Percentiles rank a stretch among this genome's conserved stretches.
Evolutionary conservation across 2,329 filamentous ascomycete genomes (phyloP).

Genomic region (Talaromyces piceae): DNA sequence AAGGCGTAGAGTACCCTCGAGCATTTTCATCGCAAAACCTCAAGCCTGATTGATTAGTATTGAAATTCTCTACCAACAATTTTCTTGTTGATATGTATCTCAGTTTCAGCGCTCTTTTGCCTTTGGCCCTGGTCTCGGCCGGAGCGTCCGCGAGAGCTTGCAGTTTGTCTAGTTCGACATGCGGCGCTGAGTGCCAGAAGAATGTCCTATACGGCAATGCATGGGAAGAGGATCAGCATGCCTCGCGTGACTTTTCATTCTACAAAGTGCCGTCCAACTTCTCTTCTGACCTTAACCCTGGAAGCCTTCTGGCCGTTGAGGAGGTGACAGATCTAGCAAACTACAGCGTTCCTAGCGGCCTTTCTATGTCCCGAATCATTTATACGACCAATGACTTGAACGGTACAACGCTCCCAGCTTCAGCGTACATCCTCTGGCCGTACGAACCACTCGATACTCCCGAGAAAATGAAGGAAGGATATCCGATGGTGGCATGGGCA

Average conservation of each 20-base stretch:
- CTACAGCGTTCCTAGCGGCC: constrained; percentile 6
- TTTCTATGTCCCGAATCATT: constrained; percentile 40
- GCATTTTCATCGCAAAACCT: not conserved
- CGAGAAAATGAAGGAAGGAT: constrained; percentile 8
- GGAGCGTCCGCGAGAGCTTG: not conserved
- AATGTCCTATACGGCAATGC: not conserved
- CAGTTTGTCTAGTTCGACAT: not conserved
- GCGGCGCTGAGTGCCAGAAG: not conserved
- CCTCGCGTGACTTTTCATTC: constrained; percentile 4
- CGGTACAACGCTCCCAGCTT: constrained; percentile 40
- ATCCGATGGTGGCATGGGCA: constrained; percentile 34
- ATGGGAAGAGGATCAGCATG: constrained; percentile 5
- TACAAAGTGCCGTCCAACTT: constrained; percentile 5
- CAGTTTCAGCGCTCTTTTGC: not conserved
- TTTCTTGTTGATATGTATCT: not conserved
- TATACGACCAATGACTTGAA: constrained; percentile 43
- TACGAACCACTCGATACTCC: constrained; percentile 23
- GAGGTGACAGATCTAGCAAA: not conserved
- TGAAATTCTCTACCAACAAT: not conserved
- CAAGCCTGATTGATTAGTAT: not conserved
- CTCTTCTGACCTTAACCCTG: constrained; percentile 2
- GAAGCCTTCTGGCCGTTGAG: constrained; percentile 3
- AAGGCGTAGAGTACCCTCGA: not conserved
- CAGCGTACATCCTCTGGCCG: constrained; percentile 46
- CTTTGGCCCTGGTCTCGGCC: not conserved